These are phyloP conservation scores for Hypoxylon sp. DNA, from an alignment of 2,329 filamentous ascomycete species.

Conservation along the genomic window DNA sequence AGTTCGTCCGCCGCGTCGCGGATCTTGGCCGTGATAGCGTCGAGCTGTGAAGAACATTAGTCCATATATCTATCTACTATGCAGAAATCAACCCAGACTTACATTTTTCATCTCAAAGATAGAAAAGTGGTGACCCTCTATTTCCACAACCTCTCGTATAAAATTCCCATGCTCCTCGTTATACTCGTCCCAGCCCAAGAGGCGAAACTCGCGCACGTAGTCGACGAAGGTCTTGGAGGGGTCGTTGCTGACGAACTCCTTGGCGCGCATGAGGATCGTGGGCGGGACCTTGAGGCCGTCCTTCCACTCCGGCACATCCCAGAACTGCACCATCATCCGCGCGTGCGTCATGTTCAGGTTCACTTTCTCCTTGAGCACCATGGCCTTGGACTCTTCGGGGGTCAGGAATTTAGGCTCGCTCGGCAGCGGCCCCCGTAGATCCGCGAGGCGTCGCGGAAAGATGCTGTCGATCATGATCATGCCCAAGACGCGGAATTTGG, in stretches of 20 bases:
- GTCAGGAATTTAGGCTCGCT: conserved; percentile 52
- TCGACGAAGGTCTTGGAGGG: conserved; percentile 59
- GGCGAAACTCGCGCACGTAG: conserved; percentile 58
- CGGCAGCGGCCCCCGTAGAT: conserved; percentile 34
- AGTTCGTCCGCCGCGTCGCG: conserved; percentile 47
- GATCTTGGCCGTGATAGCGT: conserved; percentile 49
- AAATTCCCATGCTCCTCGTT: conserved; percentile 55
- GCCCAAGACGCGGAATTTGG: conserved; percentile 61
- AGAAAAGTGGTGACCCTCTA: conserved; percentile 67
- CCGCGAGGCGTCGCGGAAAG: conserved; percentile 54
- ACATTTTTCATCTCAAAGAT: conserved; percentile 53
- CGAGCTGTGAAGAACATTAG: conserved; percentile 41
- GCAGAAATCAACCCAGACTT: conserved; percentile 22
- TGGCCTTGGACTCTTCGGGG: conserved; percentile 49
- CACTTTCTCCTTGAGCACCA: conserved; percentile 54
- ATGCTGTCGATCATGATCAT: conserved; percentile 69
- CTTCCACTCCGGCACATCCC: conserved; percentile 50
- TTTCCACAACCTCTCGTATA: conserved; percentile 62
- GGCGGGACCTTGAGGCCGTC: conserved; percentile 54
- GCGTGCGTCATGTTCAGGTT: conserved; percentile 55
- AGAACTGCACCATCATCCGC: conserved; percentile 51
- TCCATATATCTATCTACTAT: too few relatives aligned
- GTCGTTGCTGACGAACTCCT: conserved; percentile 56
- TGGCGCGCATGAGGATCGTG: conserved; percentile 63
- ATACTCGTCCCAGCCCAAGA: conserved; percentile 67